phyloP scores from a whole-genome alignment of 2,329 filamentous ascomycete species.

The Cladobotryum protrusum region DNA sequence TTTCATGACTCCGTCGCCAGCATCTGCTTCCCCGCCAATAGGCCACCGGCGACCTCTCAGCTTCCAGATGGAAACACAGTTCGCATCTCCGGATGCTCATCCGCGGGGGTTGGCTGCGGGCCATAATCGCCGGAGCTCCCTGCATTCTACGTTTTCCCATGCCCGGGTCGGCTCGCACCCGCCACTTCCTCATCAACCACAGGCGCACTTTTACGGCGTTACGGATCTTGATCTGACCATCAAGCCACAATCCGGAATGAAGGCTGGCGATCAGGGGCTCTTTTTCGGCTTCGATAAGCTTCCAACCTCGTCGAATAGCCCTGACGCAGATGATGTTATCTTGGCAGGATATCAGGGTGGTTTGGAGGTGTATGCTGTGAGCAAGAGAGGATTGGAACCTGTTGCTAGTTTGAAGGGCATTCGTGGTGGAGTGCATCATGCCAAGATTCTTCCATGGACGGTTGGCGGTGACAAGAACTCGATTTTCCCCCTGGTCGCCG shows the following conservation, averaged over 20 bases:
- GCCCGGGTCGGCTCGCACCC: conserved; percentile 40
- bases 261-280: conserved; percentile 63
- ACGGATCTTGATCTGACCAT: conserved; percentile 70
- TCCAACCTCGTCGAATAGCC: conserved; percentile 33
- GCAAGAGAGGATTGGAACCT: conserved; percentile 64
- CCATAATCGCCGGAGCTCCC: conserved; percentile 36
- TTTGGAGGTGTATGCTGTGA: conserved; percentile 67
- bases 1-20: conserved; percentile 38
- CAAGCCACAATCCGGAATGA: conserved; percentile 46
- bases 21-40: conserved; percentile 35
- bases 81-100: conserved; percentile 35
- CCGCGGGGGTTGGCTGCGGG: conserved; percentile 29
- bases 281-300: conserved; percentile 78
- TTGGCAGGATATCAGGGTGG: conserved; percentile 76
- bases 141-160: conserved; percentile 45
- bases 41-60: conserved; percentile 43
- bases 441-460: conserved; percentile 74
- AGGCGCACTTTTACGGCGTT: conserved; percentile 70
- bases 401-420: conserved; percentile 69
- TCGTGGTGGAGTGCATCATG: conserved; percentile 71
- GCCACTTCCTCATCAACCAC: conserved; percentile 68
- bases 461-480: conserved; percentile 46
- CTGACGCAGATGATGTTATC: conserved; percentile 56
- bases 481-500: conserved; percentile 66
- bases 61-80: conserved; percentile 46